Base-by-base conservation (phyloP, 768 basidiomycete genomes). In the Pleurotus djamor region DNA sequence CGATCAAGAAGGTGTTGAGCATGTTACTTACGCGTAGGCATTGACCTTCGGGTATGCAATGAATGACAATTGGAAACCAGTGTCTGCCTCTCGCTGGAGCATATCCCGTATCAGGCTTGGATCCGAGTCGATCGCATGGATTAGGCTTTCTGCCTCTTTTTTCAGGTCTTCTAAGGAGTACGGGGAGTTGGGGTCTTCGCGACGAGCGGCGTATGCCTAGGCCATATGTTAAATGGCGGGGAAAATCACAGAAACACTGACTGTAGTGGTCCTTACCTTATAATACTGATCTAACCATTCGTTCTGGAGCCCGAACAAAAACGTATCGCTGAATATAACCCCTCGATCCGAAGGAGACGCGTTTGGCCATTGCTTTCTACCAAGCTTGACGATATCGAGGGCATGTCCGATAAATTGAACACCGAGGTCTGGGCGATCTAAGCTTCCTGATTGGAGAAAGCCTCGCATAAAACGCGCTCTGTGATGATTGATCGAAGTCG, bases 331-430 rank as follows among this genome's bases (percentile, higher is more conserved):
- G 52, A 83, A 83, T 9, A 83, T 73, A 9, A 65, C 66, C 4
- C 82, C 81, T 13, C 76, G 67, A n/a, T 76, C 71, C n/a, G 71
- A 63, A 32, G 37, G 59, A 0, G 74, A 61, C 5, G 82, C 75
- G 60, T 80, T 64, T 38, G 71, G 63, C 76, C 79, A 83, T 6
- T 61, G 52, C 28, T 65, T 62, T 4, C 66, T 57, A 16, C 83
- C 82, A 75, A 80, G 79, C 35, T 77, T 67, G 2, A 82, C 66
- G 16, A 81, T 60, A 12, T 79, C 77, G n/a, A 80, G 57, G 4
- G 73, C 74, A 5, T 70, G 67, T 10, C 67, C 65, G 44, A 71
- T 73, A 45, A 71, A 77, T 59, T 76, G 72, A n/a, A 76, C 56
- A 2, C 71, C 68, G 3, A 66, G 57, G 5, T 57, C 48, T 10